Evolutionary conservation across 2,329 filamentous ascomycete genomes (phyloP).

Genomic region (Plectosphaerella cucumerina): DNA sequence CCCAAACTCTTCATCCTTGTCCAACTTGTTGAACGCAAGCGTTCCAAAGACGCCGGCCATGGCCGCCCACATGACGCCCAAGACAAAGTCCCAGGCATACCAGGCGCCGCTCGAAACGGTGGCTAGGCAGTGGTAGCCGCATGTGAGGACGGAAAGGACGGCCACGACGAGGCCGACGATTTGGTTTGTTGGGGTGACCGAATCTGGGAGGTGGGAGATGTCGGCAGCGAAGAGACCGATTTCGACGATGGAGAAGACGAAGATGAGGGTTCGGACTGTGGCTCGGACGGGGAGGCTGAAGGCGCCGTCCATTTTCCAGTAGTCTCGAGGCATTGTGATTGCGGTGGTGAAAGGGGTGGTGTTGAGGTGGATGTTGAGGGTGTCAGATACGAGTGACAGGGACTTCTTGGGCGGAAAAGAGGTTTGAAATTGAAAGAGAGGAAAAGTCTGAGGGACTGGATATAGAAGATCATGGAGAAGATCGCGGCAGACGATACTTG

Average conservation of each 20-base stretch:
- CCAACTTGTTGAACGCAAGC: background rate
- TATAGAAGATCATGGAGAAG: no score
- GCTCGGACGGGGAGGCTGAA: constrained; percentile 7
- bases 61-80: constrained; percentile 8
- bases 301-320: constrained; percentile 4
- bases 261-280: constrained; percentile 5
- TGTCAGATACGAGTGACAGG: no score
- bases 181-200: background rate
- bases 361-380: no score
- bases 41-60: constrained; percentile 2
- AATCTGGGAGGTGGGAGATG: constrained; percentile 1
- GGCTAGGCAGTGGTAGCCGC: constrained; percentile 4
- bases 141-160: constrained; percentile 3
- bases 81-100: constrained; percentile 6
- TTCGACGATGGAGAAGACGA: constrained; percentile 7
- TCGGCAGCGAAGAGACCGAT: constrained; percentile 5
- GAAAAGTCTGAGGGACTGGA: no score
- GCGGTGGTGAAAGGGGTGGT: no score
- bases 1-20: background rate
- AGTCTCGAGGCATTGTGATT: background rate
- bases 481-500: no score
- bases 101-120: constrained; percentile 5
- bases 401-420: no score
- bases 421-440: no score
- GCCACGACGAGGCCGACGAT: constrained; percentile 6